phyloP scores from a whole-genome alignment of 441 rosid genomes.

The Flueggea neowawraea region DNA sequence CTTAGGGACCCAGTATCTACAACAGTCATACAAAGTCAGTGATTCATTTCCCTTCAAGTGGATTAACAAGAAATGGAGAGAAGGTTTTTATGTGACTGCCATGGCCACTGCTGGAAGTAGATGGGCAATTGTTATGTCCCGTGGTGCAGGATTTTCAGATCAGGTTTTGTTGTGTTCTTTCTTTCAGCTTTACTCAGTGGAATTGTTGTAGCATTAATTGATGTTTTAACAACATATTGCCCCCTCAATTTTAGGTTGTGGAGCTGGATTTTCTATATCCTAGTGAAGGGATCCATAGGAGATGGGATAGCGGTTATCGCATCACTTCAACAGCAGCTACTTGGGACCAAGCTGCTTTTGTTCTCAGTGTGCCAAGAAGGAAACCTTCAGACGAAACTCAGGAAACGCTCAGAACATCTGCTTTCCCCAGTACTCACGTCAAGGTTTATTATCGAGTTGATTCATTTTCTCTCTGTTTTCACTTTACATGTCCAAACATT shows the following conservation, averaged over 20 bases:
- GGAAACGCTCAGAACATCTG: slow-evolving; percentile 90
- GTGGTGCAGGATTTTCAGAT: slow-evolving; percentile 77
- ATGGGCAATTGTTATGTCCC: slow-evolving; percentile 99
- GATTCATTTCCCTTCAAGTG: slow-evolving; percentile 95
- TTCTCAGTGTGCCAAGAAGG: slow-evolving; percentile 85
- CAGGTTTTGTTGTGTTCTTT: slow-evolving; percentile 44
- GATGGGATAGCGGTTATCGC: slow-evolving; percentile 94
- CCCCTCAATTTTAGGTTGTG: slow-evolving; percentile 53
- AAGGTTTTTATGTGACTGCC: slow-evolving; percentile 84
- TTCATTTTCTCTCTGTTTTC: neutral
- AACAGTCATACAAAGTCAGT: slow-evolving; percentile 96
- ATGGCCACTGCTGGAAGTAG: slow-evolving; percentile 95
- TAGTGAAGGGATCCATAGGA: slow-evolving; percentile 92
- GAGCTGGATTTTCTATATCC: slow-evolving; percentile 96
- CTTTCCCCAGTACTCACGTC: slow-evolving; percentile 93
- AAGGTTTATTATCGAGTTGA: slow-evolving; percentile 45
- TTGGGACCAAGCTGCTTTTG: slow-evolving; percentile 88
- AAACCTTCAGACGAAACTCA: slow-evolving; percentile 86
- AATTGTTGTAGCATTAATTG: no score
- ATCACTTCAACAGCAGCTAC: slow-evolving; percentile 94
- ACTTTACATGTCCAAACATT: neutral
- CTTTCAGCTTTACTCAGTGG: no score
- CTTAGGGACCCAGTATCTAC: slow-evolving; percentile 83
- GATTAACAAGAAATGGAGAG: slow-evolving; percentile 98
- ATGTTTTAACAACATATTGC: neutral